These are phyloP conservation scores for Fusarium fracticaudum DNA, from an alignment of 2,329 filamentous ascomycete species.

Conservation along the genomic window DNA sequence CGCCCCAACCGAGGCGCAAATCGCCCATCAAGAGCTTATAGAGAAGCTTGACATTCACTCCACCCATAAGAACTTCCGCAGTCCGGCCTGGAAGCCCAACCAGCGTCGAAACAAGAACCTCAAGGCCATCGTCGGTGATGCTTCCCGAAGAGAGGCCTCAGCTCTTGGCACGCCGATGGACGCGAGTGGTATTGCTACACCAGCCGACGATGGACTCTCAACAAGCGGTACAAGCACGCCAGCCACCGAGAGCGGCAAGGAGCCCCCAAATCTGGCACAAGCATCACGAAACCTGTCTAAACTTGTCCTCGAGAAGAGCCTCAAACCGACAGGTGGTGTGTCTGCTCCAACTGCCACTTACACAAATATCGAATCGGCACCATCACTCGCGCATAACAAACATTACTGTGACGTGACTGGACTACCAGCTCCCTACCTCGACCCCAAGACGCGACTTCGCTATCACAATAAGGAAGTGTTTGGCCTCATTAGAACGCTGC, in stretches of 20 bases:
- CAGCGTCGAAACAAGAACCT: conserved; percentile 98
- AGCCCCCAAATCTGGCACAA: conserved; percentile 81
- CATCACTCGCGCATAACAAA: conserved; percentile 83
- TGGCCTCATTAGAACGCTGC: conserved; percentile 79
- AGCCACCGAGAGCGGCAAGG: conserved; percentile 53
- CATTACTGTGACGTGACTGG: conserved; percentile 98
- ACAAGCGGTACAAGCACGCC: conserved; percentile 69
- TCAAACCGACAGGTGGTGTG: conserved; percentile 51
- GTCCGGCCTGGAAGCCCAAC: conserved; percentile 87
- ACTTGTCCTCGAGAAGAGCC: conserved; percentile 86
- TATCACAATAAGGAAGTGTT: conserved; percentile 97
- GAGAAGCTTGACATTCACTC: conserved; percentile 92
- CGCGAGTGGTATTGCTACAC: conserved; percentile 78
- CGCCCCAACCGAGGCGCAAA: conserved; percentile 75
- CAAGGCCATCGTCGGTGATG: conserved; percentile 94
- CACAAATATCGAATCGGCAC: conserved; percentile 95
- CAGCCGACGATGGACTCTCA: conserved; percentile 62
- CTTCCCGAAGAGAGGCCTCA: conserved; percentile 88
- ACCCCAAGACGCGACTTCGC: conserved; percentile 91
- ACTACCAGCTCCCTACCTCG: conserved; percentile 87
- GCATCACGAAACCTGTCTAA: conserved; percentile 87
- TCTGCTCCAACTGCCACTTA: conserved; percentile 82
- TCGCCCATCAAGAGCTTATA: conserved; percentile 86
- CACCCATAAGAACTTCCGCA: conserved; percentile 89
- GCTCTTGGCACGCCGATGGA: conserved; percentile 82